Evolutionary conservation across 768 basidiomycete species (phyloP), one percentile per base, ranked within the genome.

Genomic region (Lentinus brumalis): DNA sequence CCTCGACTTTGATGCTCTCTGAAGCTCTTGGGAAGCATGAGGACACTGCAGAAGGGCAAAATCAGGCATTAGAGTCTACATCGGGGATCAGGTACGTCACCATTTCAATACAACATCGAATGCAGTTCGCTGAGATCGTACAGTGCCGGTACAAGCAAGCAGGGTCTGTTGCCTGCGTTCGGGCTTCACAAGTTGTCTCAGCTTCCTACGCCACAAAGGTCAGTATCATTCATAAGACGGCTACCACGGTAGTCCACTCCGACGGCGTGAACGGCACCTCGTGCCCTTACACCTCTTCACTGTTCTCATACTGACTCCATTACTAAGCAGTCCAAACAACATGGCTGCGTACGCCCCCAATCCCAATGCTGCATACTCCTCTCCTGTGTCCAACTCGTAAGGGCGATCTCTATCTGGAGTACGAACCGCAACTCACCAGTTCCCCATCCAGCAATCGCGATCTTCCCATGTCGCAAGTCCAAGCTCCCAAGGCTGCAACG

Each of bases 131-230:
- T 56, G 5, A 56, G 14, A 16, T 5, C 9, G n/a, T 50, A 12
- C 31, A 56, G 60, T 21, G 39, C 50, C 6, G 16, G 42, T 7
- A n/a, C 55, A 26, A 55, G 54, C 18, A 18, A 50, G 39, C 10
- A 42, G 31, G 56, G 58, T 4, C 49, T 61, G 9, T 31, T 62
- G 16, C 63, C 63, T 11, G 31, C 66, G 7, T 63, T 63, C 46
- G 61, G 56, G 21, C 50, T 60, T 26, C 58, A 54, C 11, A 35
- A 50, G 35, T 56, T 54, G 11, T 62, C 73, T 0, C 74, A 75
- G 39, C 61, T 73, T 2, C 74, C 74, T 10, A 75, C 74, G 2
- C 74, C 74, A 3, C 71, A 74, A 61, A 75, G 74, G 74, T 72
- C 60, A 65, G 73, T 67, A 30, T n/a, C 46, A 3, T 46, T 30